Evolutionary conservation across 2,329 filamentous ascomycete genomes (phyloP), one percentile per base, ranked within the genome.

Genomic region (Nothophoma quercina): DNA sequence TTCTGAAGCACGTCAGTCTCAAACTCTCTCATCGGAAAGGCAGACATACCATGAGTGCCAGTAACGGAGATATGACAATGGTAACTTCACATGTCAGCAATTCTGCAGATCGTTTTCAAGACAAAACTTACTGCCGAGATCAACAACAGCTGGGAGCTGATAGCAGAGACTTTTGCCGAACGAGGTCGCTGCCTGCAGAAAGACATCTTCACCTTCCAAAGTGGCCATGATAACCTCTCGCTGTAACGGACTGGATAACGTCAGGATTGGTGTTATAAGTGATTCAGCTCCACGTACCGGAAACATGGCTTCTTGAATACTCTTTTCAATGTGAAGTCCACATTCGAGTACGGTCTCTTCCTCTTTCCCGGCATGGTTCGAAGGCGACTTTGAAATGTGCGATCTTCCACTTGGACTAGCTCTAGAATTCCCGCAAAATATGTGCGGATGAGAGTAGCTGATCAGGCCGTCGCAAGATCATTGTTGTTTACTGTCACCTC

Each of bases 111-210:
- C 8, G 6, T 21, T 1, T 16, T 25, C 12, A 12, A 12, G 12
- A n/a, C 2, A 19, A 25, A 5, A 83, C 87, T 68, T 78, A 92
- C 90, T 91, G 60, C 93, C 93, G 72, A 88, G 85, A 66, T 93
- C 89, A 50, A 96, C 87, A 25, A 97, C 87, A 19, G 93, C 93
- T 7, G 93, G 93, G 1, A 97, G 81, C 72, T 97, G 93, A 70
- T 93, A 97, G 77, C 93, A 97, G 45, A 97, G 75, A 68, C 91
- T 96, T 75, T 97, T 97, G 33, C 93, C 93, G 72, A 97, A 97
- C 8, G 88, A 91, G 3, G 90, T 93, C 47, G 90, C 90, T 38
- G 93, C 93, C 75, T 97, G 93, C 1, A 98, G 83, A 69, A 96
- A 97, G 34, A 98, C 89, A 87, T 98, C 93, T 58, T 93, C 83